Base-by-base conservation (phyloP, 495 filamentous ascomycete species). In the Trichoderma gamsii region DNA sequence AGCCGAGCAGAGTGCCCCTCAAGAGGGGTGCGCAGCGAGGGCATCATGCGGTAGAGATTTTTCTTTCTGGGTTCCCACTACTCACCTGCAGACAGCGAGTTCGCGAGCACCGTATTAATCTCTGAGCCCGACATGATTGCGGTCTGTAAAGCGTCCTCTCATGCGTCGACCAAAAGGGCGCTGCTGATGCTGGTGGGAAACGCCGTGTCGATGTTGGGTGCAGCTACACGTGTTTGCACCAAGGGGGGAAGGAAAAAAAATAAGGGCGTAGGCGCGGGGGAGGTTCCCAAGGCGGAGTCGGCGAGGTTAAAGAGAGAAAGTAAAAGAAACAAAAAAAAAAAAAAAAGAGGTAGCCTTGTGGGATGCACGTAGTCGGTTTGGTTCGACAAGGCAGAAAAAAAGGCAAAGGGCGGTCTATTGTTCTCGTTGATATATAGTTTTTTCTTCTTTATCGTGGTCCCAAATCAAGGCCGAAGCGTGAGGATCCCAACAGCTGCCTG, bases 21-120 rank as follows among this genome's bases (percentile, higher is more conserved):
- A 65, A 69, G 67, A 65, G 41, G 67, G 67, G 44, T 70, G 67
- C n/a, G 18, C 13, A 49, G 63, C 49, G 64, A n/a, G 32, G 69
- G 49, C 44, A 16, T 32, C n/a, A 25, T 61, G 56, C 27, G 43
- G 64, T 43, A 43, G 66, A 49, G 9, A 41, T 49, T 67, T 70
- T 63, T 41, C 41, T 41, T 69, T 69, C 67, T 68, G 6, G 61
- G 70, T 52, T 66, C 16, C 43, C 64, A 67, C 64, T 29, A 81
- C 87, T 74, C 81, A 96, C 93, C 93, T 77, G 90, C 86, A 73
- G 92, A 92, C 79, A 97, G 85, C 76, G 93, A 97, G 83, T 91
- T 89, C 77, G 90, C 87, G 83, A 97, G 89, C 81, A 97, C 92
- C 70, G 76, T 78, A 74, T 82, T 83, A 77, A 84, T 84, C 73